These are phyloP conservation scores for Odonthalia washingtoniensis DNA, from an alignment of 31 red algal genomes.

Conservation along the genomic window DNA sequence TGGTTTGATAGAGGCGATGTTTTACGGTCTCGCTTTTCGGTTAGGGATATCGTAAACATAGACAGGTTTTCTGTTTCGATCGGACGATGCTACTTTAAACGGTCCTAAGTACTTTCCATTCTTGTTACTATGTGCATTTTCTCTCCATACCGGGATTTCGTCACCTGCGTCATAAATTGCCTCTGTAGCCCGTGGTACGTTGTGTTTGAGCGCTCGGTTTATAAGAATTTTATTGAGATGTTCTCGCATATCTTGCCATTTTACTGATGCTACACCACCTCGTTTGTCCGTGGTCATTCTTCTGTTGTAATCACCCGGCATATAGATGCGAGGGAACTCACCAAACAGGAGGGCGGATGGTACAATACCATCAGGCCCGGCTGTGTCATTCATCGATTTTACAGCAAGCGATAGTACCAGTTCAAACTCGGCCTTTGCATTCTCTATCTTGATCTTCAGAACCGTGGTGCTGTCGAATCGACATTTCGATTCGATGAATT, in stretches of 20 bases:
- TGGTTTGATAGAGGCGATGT: not conserved
- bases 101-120: too few species aligned
- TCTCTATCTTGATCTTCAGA: not conserved
- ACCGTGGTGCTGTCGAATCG: too few species aligned
- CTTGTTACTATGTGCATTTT: slow-evolving; percentile 18
- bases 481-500: too few species aligned
- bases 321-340: slow-evolving; percentile 2
- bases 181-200: not conserved
- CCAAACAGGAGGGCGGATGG: slow-evolving; percentile 42
- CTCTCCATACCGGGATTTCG: slow-evolving; percentile 17
- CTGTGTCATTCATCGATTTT: slow-evolving; percentile 17
- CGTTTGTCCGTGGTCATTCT: not conserved
- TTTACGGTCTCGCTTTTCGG: too few species aligned
- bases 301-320: not conserved
- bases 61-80: slow-evolving; percentile 17
- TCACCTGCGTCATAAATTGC: not conserved
- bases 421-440: not conserved
- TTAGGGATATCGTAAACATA: not conserved
- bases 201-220: not conserved
- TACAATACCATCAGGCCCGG: slow-evolving; percentile 24
- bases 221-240: not conserved
- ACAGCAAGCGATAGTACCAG: not conserved
- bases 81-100: not conserved
- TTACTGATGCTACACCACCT: not conserved
- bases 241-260: not conserved